Conservation (phyloP, 1,139 yeast species). For the Schwanniomyces etchellsii region DNA sequence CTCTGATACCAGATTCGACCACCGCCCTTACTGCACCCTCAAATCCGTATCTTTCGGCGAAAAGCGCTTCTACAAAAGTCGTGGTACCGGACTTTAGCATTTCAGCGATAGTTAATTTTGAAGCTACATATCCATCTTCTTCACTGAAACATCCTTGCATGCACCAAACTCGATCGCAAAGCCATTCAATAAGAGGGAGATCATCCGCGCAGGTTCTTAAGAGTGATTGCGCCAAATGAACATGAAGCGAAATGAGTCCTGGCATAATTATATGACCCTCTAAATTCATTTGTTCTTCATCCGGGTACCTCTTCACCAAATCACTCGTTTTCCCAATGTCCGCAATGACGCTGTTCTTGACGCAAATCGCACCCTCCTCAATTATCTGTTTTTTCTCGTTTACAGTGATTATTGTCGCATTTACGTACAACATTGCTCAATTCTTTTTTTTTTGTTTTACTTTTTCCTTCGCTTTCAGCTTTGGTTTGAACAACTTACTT, state of each 20-base stretch:
- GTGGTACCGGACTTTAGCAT: conserved; percentile 19
- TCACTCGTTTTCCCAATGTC: conserved; percentile 7
- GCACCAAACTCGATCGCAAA: conserved; percentile 18
- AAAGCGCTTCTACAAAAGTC: conserved; percentile 14
- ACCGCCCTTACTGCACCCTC: conserved; percentile 20
- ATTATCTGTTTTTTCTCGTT: conserved; percentile 6
- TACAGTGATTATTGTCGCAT: conserved; percentile 8
- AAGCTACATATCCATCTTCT: conserved; percentile 17
- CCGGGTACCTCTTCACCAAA: conserved; percentile 4
- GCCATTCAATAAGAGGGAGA: conserved; percentile 15
- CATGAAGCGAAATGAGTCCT: conserved; percentile 8
- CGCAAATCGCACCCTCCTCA: conserved; percentile 7
- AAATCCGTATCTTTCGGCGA: conserved; percentile 12
- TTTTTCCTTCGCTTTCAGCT: too few species aligned
- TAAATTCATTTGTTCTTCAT: conserved; percentile 6
- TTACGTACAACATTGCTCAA: conserved; percentile 6
- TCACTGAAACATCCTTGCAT: conserved; percentile 17
- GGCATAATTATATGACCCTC: conserved; percentile 8
- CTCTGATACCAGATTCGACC: conserved; percentile 12
- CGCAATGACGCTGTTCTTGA: conserved; percentile 4
- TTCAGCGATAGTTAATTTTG: conserved; percentile 15
- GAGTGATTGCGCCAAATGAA: conserved; percentile 11
- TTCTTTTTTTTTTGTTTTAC: too few species aligned
- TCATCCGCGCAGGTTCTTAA: conserved; percentile 16
- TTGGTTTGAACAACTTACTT: too few species aligned